These are phyloP conservation scores for Sphaerulina vaccinii DNA, from an alignment of 2,329 filamentous ascomycete genomes.

Conservation along the genomic window DNA sequence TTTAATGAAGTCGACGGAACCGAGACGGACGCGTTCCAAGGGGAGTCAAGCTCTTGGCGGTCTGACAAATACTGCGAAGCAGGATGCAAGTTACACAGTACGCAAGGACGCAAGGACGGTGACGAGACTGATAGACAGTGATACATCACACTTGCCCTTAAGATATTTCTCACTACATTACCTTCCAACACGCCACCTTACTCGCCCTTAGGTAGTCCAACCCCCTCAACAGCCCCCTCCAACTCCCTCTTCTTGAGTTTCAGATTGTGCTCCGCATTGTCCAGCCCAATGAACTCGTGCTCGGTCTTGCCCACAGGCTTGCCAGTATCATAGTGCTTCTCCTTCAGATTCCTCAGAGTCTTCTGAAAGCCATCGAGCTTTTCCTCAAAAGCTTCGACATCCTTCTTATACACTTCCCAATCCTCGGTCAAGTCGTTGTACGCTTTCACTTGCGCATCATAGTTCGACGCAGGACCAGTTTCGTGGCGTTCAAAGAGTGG, in stretches of 20 bases:
- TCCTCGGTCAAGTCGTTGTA: conserved; percentile 6
- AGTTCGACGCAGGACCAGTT: conserved; percentile 9
- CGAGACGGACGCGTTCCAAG: too few species aligned
- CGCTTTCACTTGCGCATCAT: conserved; percentile 16
- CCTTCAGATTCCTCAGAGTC: conserved; percentile 7
- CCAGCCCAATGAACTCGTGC: conserved; percentile 17
- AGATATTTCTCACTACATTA: too few species aligned
- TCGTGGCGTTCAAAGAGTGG: conserved; percentile 15
- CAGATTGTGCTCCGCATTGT: conserved; percentile 19
- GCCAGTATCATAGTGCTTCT: conserved; percentile 10
- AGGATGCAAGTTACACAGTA: too few species aligned
- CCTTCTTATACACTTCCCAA: conserved; percentile 14
- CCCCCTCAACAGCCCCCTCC: conserved; percentile 4
- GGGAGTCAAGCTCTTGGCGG: too few species aligned
- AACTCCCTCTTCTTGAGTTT: conserved; percentile 11
- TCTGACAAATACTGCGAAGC: too few species aligned
- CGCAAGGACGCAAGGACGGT: too few species aligned
- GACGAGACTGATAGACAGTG: too few species aligned
- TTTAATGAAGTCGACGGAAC: too few species aligned
- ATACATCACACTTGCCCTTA: too few species aligned
- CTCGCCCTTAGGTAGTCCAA: too few species aligned
- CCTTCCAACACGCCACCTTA: too few species aligned
- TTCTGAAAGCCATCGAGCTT: conserved; percentile 12
- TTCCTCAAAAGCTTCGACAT: conserved; percentile 10
- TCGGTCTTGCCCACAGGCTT: conserved; percentile 10